Evolutionary conservation across 352 stramenopile species (phyloP), one percentile per base, ranked within the genome.

Genomic region (Phytopythium oedochilum): DNA sequence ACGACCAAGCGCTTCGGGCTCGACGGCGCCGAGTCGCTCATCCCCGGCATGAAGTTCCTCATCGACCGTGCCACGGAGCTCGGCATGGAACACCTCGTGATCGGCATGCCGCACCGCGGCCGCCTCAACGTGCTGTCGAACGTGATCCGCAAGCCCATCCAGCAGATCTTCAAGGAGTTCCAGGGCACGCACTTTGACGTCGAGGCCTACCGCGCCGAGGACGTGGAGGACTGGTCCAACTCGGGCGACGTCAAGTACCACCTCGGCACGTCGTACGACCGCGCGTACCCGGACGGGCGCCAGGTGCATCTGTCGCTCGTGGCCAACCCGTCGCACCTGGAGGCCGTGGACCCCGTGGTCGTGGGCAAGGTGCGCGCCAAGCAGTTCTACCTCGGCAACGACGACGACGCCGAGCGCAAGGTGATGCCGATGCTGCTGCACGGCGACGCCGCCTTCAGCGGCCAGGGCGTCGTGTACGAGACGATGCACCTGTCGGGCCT

Each of bases 231-330:
- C 66, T 98, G 92, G 89, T 92, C 76, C 3, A 96, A 92, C 64
- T 83, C 86, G 17, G 95, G 96, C 18, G 97, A 99, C 78, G 97
- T 99, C 61, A 99, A 99, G 86, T 99, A 99, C 71, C 97, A 99
- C 71, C 67, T 99, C 35, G 96, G 97, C 63, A 99, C 96, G 57
- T 97, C 91, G 49, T 98, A 98, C 78, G 88, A 98, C 64, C 86
- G 96, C 50, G 88, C 86, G 40, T 99, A 98, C 69, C 95, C 94
- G 10, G 95, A 98, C 72, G 96, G 94, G 49, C 73, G 89, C 44
- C 78, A 86, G 38, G 94, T 99, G 38, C 92, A 99, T 63, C 70
- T 99, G 53, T 97, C 84, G 66, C 82, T 99, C 28, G 84, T 98
- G 32, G 94, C 96, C 25, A 99, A 99, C 75, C 96, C 97, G 20